Evolutionary conservation across 2,329 filamentous ascomycete genomes (phyloP).

Genomic region (Claviceps monticola): DNA sequence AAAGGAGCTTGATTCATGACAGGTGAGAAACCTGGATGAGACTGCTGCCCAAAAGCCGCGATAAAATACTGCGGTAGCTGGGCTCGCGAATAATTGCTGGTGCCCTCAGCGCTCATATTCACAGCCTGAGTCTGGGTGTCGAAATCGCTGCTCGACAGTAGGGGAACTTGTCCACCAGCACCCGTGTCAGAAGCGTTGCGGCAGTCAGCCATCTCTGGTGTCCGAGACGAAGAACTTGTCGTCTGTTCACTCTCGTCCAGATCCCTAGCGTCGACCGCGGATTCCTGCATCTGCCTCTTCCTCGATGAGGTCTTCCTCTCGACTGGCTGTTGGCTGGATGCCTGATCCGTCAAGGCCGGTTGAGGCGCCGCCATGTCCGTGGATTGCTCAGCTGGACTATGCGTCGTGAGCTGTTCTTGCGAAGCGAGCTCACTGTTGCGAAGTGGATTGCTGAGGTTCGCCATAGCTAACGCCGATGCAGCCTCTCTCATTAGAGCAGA

Average conservation of each 20-base stretch:
- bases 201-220: constrained; percentile 1
- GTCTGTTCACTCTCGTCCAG: not conserved
- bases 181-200: not conserved
- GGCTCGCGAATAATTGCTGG: not conserved
- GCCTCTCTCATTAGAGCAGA: not conserved
- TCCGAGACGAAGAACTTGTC: not conserved
- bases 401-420: not conserved
- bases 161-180: not conserved
- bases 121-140: not conserved
- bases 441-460: not conserved
- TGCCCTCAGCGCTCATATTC: not conserved
- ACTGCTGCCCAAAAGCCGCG: not conserved
- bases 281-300: constrained; percentile 2
- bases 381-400: not conserved
- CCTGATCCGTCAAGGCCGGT: not conserved
- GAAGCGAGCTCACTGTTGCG: not conserved
- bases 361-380: not conserved
- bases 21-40: not conserved
- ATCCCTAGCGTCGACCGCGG: not conserved
- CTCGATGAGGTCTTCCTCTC: not conserved
- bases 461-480: not conserved
- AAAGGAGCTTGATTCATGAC: not conserved
- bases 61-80: constrained; percentile 3
- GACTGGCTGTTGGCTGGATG: not conserved
- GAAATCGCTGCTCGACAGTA: not conserved